Conservation (phyloP, 2,329 filamentous ascomycete species). For the Mollisia scopiformis region DNA sequence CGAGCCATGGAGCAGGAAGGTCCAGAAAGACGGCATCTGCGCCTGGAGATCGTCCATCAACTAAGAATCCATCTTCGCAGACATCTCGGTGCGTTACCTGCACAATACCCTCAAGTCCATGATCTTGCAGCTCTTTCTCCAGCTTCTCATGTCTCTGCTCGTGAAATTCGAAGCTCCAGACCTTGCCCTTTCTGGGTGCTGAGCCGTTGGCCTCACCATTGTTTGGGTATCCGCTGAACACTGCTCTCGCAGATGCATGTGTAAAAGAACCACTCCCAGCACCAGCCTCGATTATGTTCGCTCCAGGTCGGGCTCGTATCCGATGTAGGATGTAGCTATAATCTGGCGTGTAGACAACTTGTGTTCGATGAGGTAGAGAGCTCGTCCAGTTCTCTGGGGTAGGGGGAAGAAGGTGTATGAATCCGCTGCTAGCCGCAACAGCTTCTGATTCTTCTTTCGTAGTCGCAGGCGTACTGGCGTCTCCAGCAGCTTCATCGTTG, state of each 20-base stretch:
- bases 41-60: conserved; percentile 56
- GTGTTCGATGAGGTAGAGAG: conserved; percentile 78
- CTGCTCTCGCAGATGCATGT: conserved; percentile 74
- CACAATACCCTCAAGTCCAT: conserved; percentile 67
- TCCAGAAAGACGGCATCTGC: conserved; percentile 79
- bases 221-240: conserved; percentile 71
- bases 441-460: conserved; percentile 49
- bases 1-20: conserved; percentile 80
- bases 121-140: conserved; percentile 68
- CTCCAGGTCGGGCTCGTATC: conserved; percentile 73
- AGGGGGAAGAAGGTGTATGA: conserved; percentile 77
- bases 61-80: conserved; percentile 72
- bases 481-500: conserved; percentile 16
- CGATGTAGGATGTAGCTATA: conserved; percentile 84
- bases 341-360: conserved; percentile 86
- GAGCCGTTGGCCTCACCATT: conserved; percentile 35
- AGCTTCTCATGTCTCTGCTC: conserved; percentile 72
- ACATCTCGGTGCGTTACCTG: conserved; percentile 79
- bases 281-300: conserved; percentile 77
- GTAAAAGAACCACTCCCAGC: conserved; percentile 85
- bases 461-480: conserved; percentile 31
- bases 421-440: conserved; percentile 64
- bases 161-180: conserved; percentile 85
- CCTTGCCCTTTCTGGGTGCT: conserved; percentile 57
- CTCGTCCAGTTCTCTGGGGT: conserved; percentile 84